phyloP scores from a whole-genome alignment of 1,284 basidiomycete species.

The Cryptococcus floricola region DNA sequence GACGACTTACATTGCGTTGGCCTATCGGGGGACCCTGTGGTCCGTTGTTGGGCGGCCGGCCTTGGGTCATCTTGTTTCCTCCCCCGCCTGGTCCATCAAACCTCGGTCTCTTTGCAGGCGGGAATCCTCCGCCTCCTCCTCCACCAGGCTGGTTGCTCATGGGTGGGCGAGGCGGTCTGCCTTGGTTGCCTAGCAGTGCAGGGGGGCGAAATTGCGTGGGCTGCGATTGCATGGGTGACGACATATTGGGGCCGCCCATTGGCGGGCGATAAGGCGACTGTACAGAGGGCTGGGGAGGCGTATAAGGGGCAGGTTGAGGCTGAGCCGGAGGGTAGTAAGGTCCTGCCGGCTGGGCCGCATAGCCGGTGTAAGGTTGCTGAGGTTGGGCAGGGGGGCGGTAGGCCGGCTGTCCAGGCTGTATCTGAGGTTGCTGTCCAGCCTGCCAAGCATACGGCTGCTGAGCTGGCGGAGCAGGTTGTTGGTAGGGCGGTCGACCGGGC shows the following conservation, averaged over 20 bases:
- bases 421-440: slow-evolving; percentile 8
- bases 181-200: background rate
- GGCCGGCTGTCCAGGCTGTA: slow-evolving; percentile 14
- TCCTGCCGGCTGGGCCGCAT: slow-evolving; percentile 7
- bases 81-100: slow-evolving; percentile 64
- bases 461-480: background rate
- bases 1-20: slow-evolving; percentile 23
- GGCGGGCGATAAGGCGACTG: slow-evolving; percentile 5
- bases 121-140: slow-evolving; percentile 27
- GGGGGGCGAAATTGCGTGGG: background rate
- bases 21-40: slow-evolving; percentile 21
- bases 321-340: background rate
- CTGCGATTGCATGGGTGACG: background rate
- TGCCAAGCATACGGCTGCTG: slow-evolving; percentile 4
- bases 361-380: slow-evolving; percentile 2
- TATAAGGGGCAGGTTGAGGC: slow-evolving; percentile 5
- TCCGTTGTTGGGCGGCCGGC: background rate
- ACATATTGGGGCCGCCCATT: background rate
- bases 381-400: background rate
- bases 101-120: slow-evolving; percentile 65
- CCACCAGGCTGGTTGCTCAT: slow-evolving; percentile 15
- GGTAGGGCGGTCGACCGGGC: background rate
- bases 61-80: slow-evolving; percentile 8
- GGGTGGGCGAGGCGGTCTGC: slow-evolving; percentile 20
- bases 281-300: background rate